These are phyloP conservation scores for Luvunga scandens DNA, from an alignment of 345 rosid species.

Conservation along the genomic window DNA sequence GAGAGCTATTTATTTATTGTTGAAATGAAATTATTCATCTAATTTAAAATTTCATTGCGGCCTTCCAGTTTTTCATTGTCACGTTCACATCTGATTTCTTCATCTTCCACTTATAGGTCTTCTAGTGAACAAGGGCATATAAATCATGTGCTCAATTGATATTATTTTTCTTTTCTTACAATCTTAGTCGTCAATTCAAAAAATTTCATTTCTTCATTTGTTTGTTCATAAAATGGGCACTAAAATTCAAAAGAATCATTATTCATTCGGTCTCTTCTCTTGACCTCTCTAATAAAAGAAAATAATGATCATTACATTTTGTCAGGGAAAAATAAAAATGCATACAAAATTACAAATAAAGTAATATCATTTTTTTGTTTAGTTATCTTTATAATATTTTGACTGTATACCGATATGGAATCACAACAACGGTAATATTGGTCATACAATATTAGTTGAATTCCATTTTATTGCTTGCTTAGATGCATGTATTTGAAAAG, in stretches of 20 bases:
- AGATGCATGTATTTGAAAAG: not conserved
- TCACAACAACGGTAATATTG: conserved; percentile 1
- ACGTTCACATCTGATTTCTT: conserved; percentile 9
- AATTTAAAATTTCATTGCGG: conserved; percentile 17
- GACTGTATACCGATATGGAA: not conserved
- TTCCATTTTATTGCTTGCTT: not conserved
- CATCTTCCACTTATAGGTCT: not conserved
- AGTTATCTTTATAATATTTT: not conserved
- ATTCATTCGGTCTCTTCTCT: not conserved
- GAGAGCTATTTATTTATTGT: not conserved
- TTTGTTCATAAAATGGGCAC: not conserved
- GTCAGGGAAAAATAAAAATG: not conserved
- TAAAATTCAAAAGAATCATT: not conserved
- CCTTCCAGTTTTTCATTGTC: conserved; percentile 15
- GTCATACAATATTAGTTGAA: not conserved
- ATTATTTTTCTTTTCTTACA: not conserved
- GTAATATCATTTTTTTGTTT: conserved; percentile 9
- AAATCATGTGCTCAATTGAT: conserved; percentile 4
- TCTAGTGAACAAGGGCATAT: not conserved
- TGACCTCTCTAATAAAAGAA: not conserved
- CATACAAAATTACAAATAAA: not conserved
- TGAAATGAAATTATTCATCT: not conserved
- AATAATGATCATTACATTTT: not conserved
- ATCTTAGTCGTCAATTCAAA: not conserved
- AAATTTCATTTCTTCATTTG: not conserved